A percentile compares a stretch with the other conserved stretches of the same genome.
phyloP scores from a whole-genome alignment of 208 protist genomes.

The Crithidia fasciculata region DNA sequence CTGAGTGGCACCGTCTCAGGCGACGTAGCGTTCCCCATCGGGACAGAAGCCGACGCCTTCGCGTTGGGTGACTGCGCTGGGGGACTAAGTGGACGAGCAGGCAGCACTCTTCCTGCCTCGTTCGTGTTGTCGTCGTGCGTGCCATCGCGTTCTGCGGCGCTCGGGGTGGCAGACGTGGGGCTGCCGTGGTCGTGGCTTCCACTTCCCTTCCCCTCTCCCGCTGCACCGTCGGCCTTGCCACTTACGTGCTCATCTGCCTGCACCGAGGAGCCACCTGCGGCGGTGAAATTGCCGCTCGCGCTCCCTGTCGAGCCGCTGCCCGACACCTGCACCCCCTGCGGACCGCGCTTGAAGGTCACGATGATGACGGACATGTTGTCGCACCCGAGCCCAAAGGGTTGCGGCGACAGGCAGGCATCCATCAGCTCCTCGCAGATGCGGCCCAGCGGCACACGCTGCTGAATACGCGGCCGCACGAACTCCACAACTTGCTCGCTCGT shows the following conservation, averaged over 20 bases:
- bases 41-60: neutral
- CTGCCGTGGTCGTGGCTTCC: neutral
- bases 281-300: neutral
- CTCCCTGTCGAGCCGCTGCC: neutral
- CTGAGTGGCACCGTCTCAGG: neutral
- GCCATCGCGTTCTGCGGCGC: neutral
- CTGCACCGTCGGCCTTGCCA: neutral
- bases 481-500: slow-evolving; percentile 87
- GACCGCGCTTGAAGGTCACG: slow-evolving; percentile 75
- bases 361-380: slow-evolving; percentile 94
- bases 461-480: slow-evolving; percentile 74
- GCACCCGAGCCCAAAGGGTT: slow-evolving; percentile 86
- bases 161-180: neutral
- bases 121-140: neutral
- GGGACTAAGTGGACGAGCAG: neutral
- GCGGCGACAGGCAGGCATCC: slow-evolving; percentile 79
- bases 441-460: slow-evolving; percentile 59
- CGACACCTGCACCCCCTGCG: slow-evolving; percentile 14
- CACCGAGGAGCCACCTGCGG: too few species aligned
- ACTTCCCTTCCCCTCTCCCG: neutral
- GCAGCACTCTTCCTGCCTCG: neutral
- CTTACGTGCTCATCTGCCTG: too few species aligned
- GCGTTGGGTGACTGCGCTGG: neutral
- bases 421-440: slow-evolving; percentile 78
- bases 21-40: neutral